Evolutionary conservation across 2,329 filamentous ascomycete species (phyloP).

Genomic region (Ceratocystiopsis sp.): DNA sequence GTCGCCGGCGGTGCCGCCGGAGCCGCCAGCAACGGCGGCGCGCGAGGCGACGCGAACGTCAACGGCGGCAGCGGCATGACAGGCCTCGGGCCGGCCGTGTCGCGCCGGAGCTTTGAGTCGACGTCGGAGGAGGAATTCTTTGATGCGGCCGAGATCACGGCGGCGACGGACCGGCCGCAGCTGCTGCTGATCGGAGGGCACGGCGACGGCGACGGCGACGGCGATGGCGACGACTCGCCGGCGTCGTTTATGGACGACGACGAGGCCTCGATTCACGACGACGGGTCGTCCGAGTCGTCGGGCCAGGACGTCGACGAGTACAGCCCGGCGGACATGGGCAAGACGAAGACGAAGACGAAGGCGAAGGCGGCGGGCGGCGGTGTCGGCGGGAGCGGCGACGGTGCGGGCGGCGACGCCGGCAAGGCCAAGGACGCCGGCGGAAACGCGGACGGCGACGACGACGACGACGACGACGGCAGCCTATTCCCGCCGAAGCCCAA

Average conservation of each 20-base stretch:
- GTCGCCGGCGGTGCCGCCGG: constrained; percentile 32
- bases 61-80: constrained; percentile 10
- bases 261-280: constrained; percentile 40
- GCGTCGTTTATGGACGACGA: constrained; percentile 39
- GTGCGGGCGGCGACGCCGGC: constrained; percentile 34
- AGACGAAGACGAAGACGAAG: neutral
- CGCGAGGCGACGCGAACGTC: neutral
- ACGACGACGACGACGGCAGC: constrained; percentile 23
- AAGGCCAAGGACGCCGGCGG: constrained; percentile 35
- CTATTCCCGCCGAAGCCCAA: constrained; percentile 66
- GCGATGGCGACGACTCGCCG: constrained; percentile 12
- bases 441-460: constrained; percentile 26
- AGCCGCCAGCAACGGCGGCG: constrained; percentile 10
- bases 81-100: constrained; percentile 9
- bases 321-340: constrained; percentile 1
- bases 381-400: constrained; percentile 26
- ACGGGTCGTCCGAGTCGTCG: constrained; percentile 43
- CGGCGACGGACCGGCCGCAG: constrained; percentile 16
- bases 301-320: constrained; percentile 40
- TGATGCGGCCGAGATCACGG: constrained; percentile 60
- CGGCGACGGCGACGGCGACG: constrained; percentile 6
- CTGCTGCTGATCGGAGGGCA: constrained; percentile 8
- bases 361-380: constrained; percentile 6
- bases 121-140: constrained; percentile 81
- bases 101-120: constrained; percentile 59